These are phyloP conservation scores for Avena atlantica DNA, from an alignment of 176 grass and related monocot species.

Conservation along the genomic window DNA sequence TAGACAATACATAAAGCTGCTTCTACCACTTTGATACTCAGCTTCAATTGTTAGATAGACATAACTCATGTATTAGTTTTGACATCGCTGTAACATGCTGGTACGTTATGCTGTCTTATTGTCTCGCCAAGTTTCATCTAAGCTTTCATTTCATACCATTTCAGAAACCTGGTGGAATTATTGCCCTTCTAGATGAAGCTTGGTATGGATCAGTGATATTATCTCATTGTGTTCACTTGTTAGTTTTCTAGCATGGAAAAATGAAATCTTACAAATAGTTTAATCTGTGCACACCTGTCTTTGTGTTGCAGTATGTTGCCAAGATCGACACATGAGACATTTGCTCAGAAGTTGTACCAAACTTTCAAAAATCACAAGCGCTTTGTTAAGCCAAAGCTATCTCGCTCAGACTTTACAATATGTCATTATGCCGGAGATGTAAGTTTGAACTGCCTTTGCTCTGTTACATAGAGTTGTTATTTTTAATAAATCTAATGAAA, in stretches of 20 bases:
- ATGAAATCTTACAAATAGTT: conserved; percentile 29
- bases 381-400: conserved; percentile 93
- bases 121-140: conserved; percentile 19
- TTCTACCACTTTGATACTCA: conserved; percentile 34
- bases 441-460: conserved; percentile 49
- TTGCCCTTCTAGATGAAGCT: conserved; percentile 95
- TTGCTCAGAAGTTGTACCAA: conserved; percentile 95
- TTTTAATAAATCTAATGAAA: conserved; percentile 28
- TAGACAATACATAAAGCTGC: conserved; percentile 27
- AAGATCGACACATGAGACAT: conserved; percentile 95
- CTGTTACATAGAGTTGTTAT: conserved; percentile 16
- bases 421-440: conserved; percentile 98
- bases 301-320: conserved; percentile 83
- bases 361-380: conserved; percentile 94
- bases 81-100: conserved; percentile 14
- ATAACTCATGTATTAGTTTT: conserved; percentile 29
- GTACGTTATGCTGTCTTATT: conserved; percentile 13
- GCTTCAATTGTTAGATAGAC: conserved; percentile 39
- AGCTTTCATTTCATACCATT: conserved; percentile 40
- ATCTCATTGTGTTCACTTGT: conserved; percentile 36
- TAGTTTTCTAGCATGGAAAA: conserved; percentile 35
- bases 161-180: conserved; percentile 99
- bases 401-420: conserved; percentile 91
- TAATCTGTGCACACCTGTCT: conserved; percentile 38
- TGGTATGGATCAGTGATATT: conserved; percentile 66